Conservation (phyloP, 768 basidiomycete genomes). For the Kwoniella bestiolae region DNA sequence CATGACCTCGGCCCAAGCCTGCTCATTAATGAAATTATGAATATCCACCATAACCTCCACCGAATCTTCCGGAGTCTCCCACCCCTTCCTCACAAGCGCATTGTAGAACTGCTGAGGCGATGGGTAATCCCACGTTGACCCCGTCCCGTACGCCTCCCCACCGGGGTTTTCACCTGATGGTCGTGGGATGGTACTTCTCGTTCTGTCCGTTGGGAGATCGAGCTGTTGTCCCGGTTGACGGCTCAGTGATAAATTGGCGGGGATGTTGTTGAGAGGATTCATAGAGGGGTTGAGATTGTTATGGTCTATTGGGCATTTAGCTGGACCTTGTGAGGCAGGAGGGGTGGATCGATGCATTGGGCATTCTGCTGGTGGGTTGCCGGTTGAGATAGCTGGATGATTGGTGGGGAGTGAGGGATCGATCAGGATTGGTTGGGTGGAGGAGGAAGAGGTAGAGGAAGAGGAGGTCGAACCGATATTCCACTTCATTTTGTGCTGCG, state of each 20-base stretch:
- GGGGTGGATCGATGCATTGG: conserved; percentile 34
- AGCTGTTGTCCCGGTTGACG: conserved; percentile 69
- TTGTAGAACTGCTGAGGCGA: conserved; percentile 98
- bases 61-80: conserved; percentile 91
- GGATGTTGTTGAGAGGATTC: conserved; percentile 85
- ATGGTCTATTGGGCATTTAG: conserved; percentile 59
- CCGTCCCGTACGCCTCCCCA: conserved; percentile 32
- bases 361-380: conserved; percentile 37
- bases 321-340: conserved; percentile 19
- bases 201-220: conserved; percentile 73
- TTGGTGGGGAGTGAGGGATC: conserved; percentile 26
- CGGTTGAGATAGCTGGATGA: conserved; percentile 42
- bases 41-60: conserved; percentile 97
- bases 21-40: conserved; percentile 96
- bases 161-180: conserved; percentile 47
- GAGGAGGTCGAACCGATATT: conserved; percentile 35
- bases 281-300: conserved; percentile 50
- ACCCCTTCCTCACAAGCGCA: conserved; percentile 91
- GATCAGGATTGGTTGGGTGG: neutral
- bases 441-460: conserved; percentile 7
- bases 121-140: conserved; percentile 82
- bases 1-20: conserved; percentile 91
- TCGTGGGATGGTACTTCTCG: conserved; percentile 83
- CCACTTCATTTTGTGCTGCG: conserved; percentile 24
- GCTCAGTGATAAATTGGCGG: conserved; percentile 61